Percentiles rank a stretch among this genome's conserved stretches.
Conservation (phyloP, 2,329 filamentous ascomycete species). For the Alternaria tenuissima region DNA sequence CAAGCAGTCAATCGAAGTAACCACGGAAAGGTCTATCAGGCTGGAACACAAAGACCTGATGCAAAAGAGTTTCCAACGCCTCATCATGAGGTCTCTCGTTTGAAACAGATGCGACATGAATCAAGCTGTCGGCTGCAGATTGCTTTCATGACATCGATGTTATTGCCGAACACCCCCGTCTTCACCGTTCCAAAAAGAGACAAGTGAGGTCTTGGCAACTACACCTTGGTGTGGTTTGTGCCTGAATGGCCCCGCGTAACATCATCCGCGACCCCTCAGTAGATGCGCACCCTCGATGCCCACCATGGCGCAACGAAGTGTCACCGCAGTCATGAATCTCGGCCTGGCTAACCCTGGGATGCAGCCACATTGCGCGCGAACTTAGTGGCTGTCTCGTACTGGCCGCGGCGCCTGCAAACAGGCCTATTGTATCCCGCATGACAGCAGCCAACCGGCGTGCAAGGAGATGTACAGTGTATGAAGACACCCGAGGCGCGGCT, state of each 20-base stretch:
- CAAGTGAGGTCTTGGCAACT: slow-evolving; percentile 1
- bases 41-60: no score
- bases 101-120: not conserved
- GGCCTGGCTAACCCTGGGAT: slow-evolving; percentile 5
- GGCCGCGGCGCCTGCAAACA: not conserved
- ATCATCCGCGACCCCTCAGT: slow-evolving; percentile 29
- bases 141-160: not conserved
- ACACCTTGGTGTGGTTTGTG: slow-evolving; percentile 2
- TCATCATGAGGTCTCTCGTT: not conserved
- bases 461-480: slow-evolving; percentile 9
- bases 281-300: slow-evolving; percentile 16
- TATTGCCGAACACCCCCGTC: not conserved
- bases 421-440: slow-evolving; percentile 22
- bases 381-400: slow-evolving; percentile 10
- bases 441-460: slow-evolving; percentile 17
- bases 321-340: slow-evolving; percentile 18
- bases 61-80: no score
- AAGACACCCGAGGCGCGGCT: slow-evolving; percentile 35
- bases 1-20: not conserved
- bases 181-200: not conserved
- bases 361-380: slow-evolving; percentile 14
- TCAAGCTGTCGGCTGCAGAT: not conserved
- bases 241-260: slow-evolving; percentile 27
- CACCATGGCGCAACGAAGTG: slow-evolving; percentile 12
- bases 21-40: no score